Percentiles rank a stretch among this genome's conserved stretches.
phyloP scores from a whole-genome alignment of 192 early-diverging fungal genomes.

The Diversispora eburnea region DNA sequence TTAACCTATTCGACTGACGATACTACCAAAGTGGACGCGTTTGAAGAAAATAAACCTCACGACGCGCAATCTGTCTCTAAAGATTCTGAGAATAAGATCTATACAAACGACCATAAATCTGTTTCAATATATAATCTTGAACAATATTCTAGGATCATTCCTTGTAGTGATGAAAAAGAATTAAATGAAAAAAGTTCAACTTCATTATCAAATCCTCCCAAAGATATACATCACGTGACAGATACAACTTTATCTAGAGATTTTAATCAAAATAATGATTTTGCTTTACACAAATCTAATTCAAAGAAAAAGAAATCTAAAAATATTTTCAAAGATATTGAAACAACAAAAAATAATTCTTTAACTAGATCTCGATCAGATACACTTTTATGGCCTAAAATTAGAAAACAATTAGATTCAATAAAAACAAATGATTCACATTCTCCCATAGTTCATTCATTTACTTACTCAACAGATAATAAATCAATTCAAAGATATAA shows the following conservation, averaged over 20 bases:
- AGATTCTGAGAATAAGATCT: neutral
- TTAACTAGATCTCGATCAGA: slow-evolving; percentile 1
- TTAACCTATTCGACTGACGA: neutral
- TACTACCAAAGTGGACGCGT: neutral
- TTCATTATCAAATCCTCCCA: no score
- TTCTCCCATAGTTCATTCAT: neutral
- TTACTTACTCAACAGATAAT: neutral
- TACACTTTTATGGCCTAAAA: neutral
- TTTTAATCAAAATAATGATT: neutral
- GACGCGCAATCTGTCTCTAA: neutral
- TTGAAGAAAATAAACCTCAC: neutral
- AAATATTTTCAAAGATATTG: neutral
- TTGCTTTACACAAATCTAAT: neutral
- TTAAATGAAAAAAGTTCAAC: no score
- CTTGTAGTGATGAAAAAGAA: no score
- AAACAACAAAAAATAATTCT: neutral
- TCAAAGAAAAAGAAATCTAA: no score
- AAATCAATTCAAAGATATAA: neutral
- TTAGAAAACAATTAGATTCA: neutral
- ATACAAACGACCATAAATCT: neutral
- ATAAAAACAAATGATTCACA: neutral
- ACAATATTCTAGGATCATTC: neutral
- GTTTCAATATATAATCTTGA: neutral
- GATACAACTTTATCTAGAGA: neutral
- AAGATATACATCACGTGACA: no score